Conservation (phyloP, 352 stramenopile species). For the Pythium phragmitis region DNA sequence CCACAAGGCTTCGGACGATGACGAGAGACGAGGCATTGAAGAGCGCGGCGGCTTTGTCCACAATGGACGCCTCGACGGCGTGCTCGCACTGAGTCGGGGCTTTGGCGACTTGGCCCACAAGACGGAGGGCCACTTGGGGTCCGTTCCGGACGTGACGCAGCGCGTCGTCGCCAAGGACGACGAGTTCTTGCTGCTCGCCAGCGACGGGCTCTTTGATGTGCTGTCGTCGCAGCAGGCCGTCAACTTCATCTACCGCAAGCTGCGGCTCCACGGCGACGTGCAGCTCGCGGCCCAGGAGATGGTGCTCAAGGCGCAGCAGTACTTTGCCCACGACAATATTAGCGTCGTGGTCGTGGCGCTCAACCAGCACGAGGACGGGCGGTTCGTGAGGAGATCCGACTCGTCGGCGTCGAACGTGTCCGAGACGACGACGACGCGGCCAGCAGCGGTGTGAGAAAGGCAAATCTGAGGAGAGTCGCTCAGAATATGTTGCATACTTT, state of each 20-base stretch:
- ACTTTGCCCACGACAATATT: conserved; percentile 91
- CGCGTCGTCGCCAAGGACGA: conserved; percentile 60
- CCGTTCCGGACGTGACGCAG: conserved; percentile 79
- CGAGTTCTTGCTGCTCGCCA: conserved; percentile 91
- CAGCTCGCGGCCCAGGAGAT: conserved; percentile 87
- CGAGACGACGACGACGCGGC: not conserved
- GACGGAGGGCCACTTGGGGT: conserved; percentile 81
- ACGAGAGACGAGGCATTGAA: conserved; percentile 82
- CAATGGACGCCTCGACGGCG: conserved; percentile 87
- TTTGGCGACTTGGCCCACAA: conserved; percentile 91
- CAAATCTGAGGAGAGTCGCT: no score
- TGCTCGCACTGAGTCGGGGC: conserved; percentile 77
- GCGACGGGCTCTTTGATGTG: conserved; percentile 91
- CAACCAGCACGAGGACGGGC: conserved; percentile 48
- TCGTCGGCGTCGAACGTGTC: not conserved
- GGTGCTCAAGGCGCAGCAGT: conserved; percentile 84
- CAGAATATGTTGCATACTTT: no score
- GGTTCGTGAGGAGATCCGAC: conserved; percentile 1
- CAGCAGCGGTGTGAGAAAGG: no score
- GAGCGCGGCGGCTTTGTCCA: conserved; percentile 82
- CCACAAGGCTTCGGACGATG: conserved; percentile 81
- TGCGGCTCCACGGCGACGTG: conserved; percentile 86
- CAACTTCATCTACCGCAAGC: conserved; percentile 89
- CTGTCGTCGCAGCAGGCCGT: conserved; percentile 88
- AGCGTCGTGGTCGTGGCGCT: conserved; percentile 87